phyloP scores from a whole-genome alignment of 1,139 yeast genomes.

The Zygosaccharomyces sapae region DNA sequence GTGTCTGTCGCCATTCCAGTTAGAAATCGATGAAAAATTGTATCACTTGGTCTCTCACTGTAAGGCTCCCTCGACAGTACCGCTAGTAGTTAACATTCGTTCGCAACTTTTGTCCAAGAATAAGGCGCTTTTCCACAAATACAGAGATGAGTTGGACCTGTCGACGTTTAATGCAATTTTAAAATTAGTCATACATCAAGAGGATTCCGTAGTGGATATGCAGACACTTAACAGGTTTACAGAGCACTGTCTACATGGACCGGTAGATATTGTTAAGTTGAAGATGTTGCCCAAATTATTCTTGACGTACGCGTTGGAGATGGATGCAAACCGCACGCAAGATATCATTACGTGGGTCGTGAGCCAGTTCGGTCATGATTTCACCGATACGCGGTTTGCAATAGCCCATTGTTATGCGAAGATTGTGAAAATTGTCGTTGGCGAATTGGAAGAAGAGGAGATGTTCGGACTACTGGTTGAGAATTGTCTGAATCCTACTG shows the following conservation, averaged over 20 bases:
- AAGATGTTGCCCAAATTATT: slow-evolving; percentile 34
- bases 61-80: slow-evolving; percentile 46
- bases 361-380: slow-evolving; percentile 34
- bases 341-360: slow-evolving; percentile 44
- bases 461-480: slow-evolving; percentile 28
- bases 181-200: slow-evolving; percentile 24
- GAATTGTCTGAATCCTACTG: slow-evolving; percentile 21
- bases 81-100: slow-evolving; percentile 30
- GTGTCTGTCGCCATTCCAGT: slow-evolving; percentile 65
- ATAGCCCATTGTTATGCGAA: slow-evolving; percentile 37
- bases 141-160: slow-evolving; percentile 11
- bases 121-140: slow-evolving; percentile 17
- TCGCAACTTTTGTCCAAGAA: slow-evolving; percentile 34
- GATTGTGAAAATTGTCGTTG: slow-evolving; percentile 22
- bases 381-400: slow-evolving; percentile 35
- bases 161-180: slow-evolving; percentile 19
- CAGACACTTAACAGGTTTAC: slow-evolving; percentile 9
- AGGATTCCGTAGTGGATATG: slow-evolving; percentile 28
- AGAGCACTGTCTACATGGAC: slow-evolving; percentile 4
- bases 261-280: slow-evolving; percentile 9
- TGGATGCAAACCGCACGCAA: slow-evolving; percentile 40
- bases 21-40: slow-evolving; percentile 44
- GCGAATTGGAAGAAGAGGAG: slow-evolving; percentile 22
- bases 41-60: slow-evolving; percentile 39
- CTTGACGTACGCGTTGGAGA: slow-evolving; percentile 16